Conservation (phyloP, 495 filamentous ascomycete species). For the Podospora fimiseda region DNA sequence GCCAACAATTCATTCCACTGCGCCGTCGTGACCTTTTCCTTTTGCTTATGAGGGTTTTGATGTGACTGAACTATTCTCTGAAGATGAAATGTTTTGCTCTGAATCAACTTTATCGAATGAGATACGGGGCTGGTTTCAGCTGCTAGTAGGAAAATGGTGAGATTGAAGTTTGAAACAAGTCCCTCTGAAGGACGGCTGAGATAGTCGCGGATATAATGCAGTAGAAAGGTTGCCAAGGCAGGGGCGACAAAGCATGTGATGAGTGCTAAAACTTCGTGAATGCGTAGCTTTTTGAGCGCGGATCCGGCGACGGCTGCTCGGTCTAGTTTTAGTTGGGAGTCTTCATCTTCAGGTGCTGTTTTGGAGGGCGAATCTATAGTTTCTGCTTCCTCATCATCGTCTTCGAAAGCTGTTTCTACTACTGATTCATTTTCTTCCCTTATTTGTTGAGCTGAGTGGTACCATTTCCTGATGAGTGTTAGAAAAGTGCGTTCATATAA, state of each 20-base stretch:
- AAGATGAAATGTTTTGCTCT: conserved; percentile 72
- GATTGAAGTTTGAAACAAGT: conserved; percentile 82
- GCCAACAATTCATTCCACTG: conserved; percentile 52
- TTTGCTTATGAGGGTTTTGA: conserved; percentile 38
- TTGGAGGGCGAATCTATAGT: conserved; percentile 33
- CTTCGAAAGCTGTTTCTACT: conserved; percentile 42
- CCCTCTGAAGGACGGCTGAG: conserved; percentile 80
- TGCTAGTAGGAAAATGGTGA: conserved; percentile 88
- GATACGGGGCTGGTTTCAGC: conserved; percentile 76
- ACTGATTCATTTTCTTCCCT: conserved; percentile 40
- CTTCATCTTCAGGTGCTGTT: background rate
- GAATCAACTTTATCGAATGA: conserved; percentile 74
- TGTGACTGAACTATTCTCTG: conserved; percentile 61
- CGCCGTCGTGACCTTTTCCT: conserved; percentile 33
- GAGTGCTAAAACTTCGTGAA: conserved; percentile 68
- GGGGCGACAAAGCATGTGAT: conserved; percentile 75
- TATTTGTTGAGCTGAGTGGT: conserved; percentile 67
- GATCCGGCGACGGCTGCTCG: conserved; percentile 16
- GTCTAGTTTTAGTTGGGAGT: background rate
- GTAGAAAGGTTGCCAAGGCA: conserved; percentile 65
- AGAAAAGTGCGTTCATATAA: too few relatives aligned
- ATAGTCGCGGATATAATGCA: conserved; percentile 67
- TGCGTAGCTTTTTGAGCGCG: conserved; percentile 60
- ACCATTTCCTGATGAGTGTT: conserved; percentile 79
- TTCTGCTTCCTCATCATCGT: background rate